A percentile compares a stretch with the other conserved stretches of the same genome.
These are phyloP conservation scores for Hyphopichia fennica DNA, from an alignment of 1,139 yeast species.

Conservation along the genomic window DNA sequence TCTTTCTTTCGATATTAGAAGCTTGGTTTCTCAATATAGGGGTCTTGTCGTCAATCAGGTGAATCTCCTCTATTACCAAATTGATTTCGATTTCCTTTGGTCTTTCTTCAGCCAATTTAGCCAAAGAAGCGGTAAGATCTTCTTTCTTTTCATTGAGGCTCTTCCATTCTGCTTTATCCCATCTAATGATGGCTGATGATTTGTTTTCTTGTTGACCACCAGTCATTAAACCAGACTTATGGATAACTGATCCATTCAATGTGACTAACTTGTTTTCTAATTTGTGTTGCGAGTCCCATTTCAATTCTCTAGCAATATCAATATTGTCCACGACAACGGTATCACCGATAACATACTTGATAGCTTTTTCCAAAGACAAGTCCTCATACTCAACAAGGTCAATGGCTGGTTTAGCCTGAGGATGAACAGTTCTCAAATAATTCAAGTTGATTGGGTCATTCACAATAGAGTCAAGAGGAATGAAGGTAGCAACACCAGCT, in stretches of 20 bases:
- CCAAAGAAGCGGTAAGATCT: conserved; percentile 53
- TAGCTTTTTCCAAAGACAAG: conserved; percentile 66
- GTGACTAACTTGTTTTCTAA: conserved; percentile 74
- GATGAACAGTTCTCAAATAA: conserved; percentile 56
- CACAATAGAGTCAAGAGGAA: conserved; percentile 77
- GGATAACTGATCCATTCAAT: conserved; percentile 80
- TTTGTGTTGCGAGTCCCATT: conserved; percentile 57
- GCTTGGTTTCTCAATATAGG: conserved; percentile 54
- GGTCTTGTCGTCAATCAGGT: conserved; percentile 52
- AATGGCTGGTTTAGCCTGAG: conserved; percentile 59
- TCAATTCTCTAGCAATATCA: conserved; percentile 65
- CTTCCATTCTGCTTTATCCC: conserved; percentile 77
- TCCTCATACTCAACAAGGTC: conserved; percentile 77
- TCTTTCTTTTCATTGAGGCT: conserved; percentile 61
- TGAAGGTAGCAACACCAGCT: conserved; percentile 80
- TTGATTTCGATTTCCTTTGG: conserved; percentile 63
- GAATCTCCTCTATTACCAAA: conserved; percentile 54
- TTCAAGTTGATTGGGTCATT: conserved; percentile 57
- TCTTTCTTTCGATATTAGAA: conserved; percentile 47
- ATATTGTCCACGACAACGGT: conserved; percentile 78
- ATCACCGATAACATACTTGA: conserved; percentile 78
- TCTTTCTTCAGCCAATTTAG: conserved; percentile 46
- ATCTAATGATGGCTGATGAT: conserved; percentile 36
- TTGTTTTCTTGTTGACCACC: conserved; percentile 65
- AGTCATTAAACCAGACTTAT: conserved; percentile 87